Evolutionary conservation across 2,329 filamentous ascomycete genomes (phyloP).

Genomic region (Intubia oerlemansii): DNA sequence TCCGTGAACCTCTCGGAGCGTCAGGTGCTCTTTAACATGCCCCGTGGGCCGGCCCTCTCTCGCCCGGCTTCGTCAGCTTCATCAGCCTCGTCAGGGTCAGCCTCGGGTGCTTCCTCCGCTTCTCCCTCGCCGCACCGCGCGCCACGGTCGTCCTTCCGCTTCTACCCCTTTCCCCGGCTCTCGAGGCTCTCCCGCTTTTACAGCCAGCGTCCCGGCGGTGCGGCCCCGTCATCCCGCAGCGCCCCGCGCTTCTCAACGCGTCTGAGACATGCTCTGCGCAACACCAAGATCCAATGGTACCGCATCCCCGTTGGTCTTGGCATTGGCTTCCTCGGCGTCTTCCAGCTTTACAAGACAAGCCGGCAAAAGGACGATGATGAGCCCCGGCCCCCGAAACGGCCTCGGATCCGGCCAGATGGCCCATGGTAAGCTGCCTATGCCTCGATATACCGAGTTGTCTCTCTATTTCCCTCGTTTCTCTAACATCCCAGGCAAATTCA

Average conservation of each 20-base stretch:
- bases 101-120: too few species aligned
- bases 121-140: neutral
- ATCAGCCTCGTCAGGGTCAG: too few species aligned
- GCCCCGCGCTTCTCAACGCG: constrained; percentile 29
- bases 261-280: constrained; percentile 25
- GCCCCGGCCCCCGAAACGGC: constrained; percentile 26
- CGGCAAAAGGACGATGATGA: constrained; percentile 28
- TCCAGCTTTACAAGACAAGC: constrained; percentile 65
- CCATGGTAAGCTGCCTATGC: constrained; percentile 40
- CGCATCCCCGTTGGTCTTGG: constrained; percentile 75
- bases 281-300: constrained; percentile 58
- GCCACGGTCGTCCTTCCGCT: constrained; percentile 10
- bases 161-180: constrained; percentile 10
- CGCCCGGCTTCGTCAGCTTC: constrained; percentile 3
- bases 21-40: constrained; percentile 7
- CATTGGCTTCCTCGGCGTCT: constrained; percentile 60
- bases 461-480: neutral
- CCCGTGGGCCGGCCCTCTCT: constrained; percentile 4
- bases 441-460: neutral
- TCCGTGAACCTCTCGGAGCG: constrained; percentile 6
- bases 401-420: constrained; percentile 55
- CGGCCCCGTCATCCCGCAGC: too few species aligned
- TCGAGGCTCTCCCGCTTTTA: constrained; percentile 13
- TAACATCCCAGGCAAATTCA: constrained; percentile 52
- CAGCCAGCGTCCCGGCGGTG: too few species aligned